Evolutionary conservation across 495 filamentous ascomycete species (phyloP), one percentile per base, ranked within the genome.

Genomic region (Penicillium daleae): DNA sequence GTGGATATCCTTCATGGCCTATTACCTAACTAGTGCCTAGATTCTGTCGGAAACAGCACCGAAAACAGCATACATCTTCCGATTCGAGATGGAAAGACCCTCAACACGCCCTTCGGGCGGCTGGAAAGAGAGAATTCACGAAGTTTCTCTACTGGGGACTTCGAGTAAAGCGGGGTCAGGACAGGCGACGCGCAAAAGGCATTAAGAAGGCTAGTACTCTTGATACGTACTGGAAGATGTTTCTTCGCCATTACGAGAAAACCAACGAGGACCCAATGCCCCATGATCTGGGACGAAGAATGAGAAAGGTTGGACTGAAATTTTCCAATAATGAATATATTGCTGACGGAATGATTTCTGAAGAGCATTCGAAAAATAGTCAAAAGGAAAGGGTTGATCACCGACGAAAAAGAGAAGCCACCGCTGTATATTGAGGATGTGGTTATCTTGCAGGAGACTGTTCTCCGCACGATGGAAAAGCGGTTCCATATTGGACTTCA

Each of bases 221-320:
- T 4, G 21, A 27, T 49, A 49, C 46, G 46, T n/a, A 49, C 13
- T 24, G 13, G 46, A 49, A 49, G 46, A 49, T 26, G 0, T 49
- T 49, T 49, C 46, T 49, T 27, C 46, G 46, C 46, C 27, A 49
- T 49, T 49, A 49, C 26, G 26, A 49, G 8, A 24, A 49, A 49
- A 17, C n/a, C 5, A 49, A 49, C 8, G 8, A 27, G n/a, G 46
- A 49, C n/a, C 22, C 13, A 49, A 49, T 49, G 13, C 21, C 21
- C 13, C 3, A 24, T 49, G 13, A 49, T 24, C 46, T 49, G 8
- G 46, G 6, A 24, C 44, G 44, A 26, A 22, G 44, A 49, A 49
- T 49, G 10, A 22, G 44, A 49, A 49, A 49, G 44, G 44, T 49
- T 22, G 12, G 44, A 24, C 19, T 24, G 2, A 17, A 13, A 9